These are phyloP conservation scores for Misopates orontium DNA, from an alignment of 257 asterid genomes.

Conservation along the genomic window DNA sequence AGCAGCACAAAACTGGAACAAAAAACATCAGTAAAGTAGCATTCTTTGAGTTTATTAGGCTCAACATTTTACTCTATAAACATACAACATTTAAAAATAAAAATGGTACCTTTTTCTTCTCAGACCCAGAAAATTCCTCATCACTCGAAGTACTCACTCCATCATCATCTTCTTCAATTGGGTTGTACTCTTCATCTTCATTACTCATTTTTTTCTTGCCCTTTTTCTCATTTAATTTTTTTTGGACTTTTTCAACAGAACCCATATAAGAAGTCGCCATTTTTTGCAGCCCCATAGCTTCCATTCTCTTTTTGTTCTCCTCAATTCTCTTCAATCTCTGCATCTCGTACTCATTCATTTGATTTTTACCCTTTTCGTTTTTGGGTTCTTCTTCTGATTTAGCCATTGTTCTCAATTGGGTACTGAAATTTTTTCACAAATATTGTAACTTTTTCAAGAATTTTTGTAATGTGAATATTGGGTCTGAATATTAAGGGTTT, in stretches of 20 bases:
- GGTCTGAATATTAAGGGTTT: background rate
- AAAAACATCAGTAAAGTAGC: background rate
- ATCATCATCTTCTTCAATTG: conserved; percentile 58
- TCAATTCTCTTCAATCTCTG: conserved; percentile 79
- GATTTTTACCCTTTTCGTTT: conserved; percentile 16
- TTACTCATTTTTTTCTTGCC: conserved; percentile 57
- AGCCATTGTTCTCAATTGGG: background rate
- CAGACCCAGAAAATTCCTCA: conserved; percentile 50
- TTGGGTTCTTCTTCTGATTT: conserved; percentile 37
- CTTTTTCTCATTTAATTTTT: conserved; percentile 42
- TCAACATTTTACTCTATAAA: background rate
- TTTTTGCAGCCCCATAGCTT: conserved; percentile 78
- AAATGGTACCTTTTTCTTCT: conserved; percentile 48
- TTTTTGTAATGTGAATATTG: background rate
- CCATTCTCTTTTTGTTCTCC: conserved; percentile 79
- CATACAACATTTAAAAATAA: background rate
- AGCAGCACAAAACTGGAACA: background rate
- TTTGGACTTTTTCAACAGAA: conserved; percentile 41
- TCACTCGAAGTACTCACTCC: conserved; percentile 49
- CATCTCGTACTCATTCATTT: conserved; percentile 53
- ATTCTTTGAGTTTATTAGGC: background rate
- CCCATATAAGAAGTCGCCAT: conserved; percentile 57
- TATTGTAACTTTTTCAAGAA: background rate
- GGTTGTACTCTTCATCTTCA: conserved; percentile 84
- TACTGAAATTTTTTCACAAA: background rate